Evolutionary conservation across 352 stramenopile genomes (phyloP).

Genomic region (Phytophthora melonis): DNA sequence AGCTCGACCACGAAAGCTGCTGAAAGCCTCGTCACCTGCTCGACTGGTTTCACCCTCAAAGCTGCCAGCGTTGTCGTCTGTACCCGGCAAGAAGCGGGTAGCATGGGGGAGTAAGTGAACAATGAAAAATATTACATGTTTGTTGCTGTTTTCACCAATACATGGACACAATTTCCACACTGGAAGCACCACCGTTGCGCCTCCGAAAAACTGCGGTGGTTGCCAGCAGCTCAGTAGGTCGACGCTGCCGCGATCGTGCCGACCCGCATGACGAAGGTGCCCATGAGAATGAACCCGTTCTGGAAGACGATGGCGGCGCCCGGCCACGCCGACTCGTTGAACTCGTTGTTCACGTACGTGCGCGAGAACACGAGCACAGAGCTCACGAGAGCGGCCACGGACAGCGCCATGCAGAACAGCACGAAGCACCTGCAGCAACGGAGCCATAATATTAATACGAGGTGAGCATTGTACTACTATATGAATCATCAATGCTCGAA

Average conservation of each 20-base stretch:
- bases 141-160: neutral
- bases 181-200: no score
- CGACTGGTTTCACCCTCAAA: conserved; percentile 16
- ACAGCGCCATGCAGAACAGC: conserved; percentile 60
- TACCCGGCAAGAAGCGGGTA: conserved; percentile 11
- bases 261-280: conserved; percentile 64
- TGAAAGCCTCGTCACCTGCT: conserved; percentile 8
- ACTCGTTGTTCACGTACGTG: conserved; percentile 66
- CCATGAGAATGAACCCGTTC: conserved; percentile 68
- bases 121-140: neutral
- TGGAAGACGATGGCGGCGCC: conserved; percentile 69
- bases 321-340: conserved; percentile 65
- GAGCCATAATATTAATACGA: neutral
- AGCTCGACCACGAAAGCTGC: conserved; percentile 18
- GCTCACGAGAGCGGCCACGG: conserved; percentile 47
- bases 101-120: conserved; percentile 6
- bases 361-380: conserved; percentile 71
- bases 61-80: conserved; percentile 14
- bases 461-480: neutral
- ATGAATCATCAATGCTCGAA: no score
- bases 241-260: conserved; percentile 51
- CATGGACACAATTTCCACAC: neutral
- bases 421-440: conserved; percentile 55
- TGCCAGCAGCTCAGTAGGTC: conserved; percentile 22
- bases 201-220: no score